Evolutionary conservation across 1,139 yeast species (phyloP).

Genomic region (Blastobotrys serpentis): DNA sequence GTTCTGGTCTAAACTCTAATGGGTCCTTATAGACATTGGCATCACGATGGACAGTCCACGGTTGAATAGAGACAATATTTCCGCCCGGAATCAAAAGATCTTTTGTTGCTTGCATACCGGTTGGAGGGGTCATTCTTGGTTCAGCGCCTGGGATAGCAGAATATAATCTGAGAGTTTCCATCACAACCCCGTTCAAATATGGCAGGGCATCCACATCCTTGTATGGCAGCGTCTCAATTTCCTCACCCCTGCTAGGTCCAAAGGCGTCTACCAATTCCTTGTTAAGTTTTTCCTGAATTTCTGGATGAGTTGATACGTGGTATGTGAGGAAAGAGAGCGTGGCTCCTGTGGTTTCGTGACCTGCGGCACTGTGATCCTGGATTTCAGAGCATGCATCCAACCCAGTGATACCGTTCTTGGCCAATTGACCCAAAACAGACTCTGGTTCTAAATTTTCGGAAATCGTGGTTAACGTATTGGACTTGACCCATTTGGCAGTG

Average conservation of each 20-base stretch:
- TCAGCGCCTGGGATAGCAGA: constrained; percentile 76
- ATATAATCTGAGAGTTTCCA: constrained; percentile 61
- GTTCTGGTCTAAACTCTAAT: constrained; percentile 53
- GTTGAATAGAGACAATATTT: constrained; percentile 61
- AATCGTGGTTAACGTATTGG: constrained; percentile 27
- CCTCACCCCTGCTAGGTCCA: constrained; percentile 20
- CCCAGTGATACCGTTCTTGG: constrained; percentile 33
- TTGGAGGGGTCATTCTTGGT: constrained; percentile 52
- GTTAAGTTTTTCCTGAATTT: constrained; percentile 46
- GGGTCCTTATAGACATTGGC: constrained; percentile 52
- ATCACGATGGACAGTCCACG: constrained; percentile 62
- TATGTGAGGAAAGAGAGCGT: constrained; percentile 60
- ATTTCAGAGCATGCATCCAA: constrained; percentile 46
- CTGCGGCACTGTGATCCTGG: constrained; percentile 60
- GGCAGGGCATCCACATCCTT: constrained; percentile 51
- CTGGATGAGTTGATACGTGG: constrained; percentile 54
- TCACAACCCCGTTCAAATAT: constrained; percentile 55
- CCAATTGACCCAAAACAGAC: constrained; percentile 42
- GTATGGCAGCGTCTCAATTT: constrained; percentile 20
- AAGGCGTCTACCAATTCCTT: constrained; percentile 43
- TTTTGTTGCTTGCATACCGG: constrained; percentile 31
- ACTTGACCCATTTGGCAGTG: constrained; percentile 53
- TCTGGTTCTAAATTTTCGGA: constrained; percentile 40
- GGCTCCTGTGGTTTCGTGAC: constrained; percentile 75
- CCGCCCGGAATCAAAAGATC: constrained; percentile 48